These are phyloP conservation scores for Harrya chromipes DNA, from an alignment of 768 basidiomycete genomes.

Conservation along the genomic window DNA sequence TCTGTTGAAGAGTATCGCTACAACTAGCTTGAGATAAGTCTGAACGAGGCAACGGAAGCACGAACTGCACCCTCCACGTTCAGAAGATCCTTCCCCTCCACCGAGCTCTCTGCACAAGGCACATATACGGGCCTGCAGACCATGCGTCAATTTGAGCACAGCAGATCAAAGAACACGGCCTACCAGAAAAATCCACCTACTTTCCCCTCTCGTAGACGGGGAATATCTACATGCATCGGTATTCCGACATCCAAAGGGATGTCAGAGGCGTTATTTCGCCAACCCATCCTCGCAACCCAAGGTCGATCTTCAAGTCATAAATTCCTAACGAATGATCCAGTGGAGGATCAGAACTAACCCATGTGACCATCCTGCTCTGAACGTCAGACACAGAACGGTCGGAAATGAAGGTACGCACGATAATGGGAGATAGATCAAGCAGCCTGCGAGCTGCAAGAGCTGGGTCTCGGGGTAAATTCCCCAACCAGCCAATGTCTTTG, in stretches of 20 bases:
- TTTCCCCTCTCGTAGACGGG: constrained; percentile 71
- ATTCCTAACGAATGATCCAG: neutral
- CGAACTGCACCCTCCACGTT: constrained; percentile 54
- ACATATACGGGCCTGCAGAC: constrained; percentile 67
- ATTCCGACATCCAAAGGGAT: constrained; percentile 60
- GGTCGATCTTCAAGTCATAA: constrained; percentile 60
- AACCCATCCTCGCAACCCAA: constrained; percentile 51
- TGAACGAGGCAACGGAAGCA: neutral
- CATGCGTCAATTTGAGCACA: neutral
- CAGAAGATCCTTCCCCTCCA: constrained; percentile 54
- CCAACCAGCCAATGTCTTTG: constrained; percentile 37
- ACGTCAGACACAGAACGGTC: neutral
- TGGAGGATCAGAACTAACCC: constrained; percentile 36
- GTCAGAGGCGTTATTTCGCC: constrained; percentile 72
- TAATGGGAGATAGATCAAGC: constrained; percentile 61
- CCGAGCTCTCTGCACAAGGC: constrained; percentile 46
- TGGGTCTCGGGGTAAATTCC: constrained; percentile 56
- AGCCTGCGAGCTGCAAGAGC: constrained; percentile 54
- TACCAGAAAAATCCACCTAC: constrained; percentile 96
- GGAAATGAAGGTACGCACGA: constrained; percentile 45
- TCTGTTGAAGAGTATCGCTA: constrained; percentile 91
- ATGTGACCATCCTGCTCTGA: constrained; percentile 61
- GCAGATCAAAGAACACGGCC: constrained; percentile 11
- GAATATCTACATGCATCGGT: constrained; percentile 84
- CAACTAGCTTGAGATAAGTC: neutral